A percentile compares a stretch with the other conserved stretches of the same genome.
phyloP scores from a whole-genome alignment of 352 stramenopile genomes.

The Aphanomyces euteiches region DNA sequence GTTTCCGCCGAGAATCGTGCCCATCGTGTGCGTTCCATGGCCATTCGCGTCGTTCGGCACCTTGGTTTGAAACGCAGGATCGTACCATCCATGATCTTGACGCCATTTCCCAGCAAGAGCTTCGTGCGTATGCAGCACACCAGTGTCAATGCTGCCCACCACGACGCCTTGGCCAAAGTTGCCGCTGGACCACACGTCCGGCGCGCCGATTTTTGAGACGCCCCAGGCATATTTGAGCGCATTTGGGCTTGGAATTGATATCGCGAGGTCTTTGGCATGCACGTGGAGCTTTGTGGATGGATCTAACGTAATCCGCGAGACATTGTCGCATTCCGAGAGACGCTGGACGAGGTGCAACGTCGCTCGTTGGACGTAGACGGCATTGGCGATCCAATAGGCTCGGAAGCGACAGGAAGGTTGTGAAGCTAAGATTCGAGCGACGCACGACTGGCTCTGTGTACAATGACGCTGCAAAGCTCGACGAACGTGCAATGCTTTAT shows the following conservation, averaged over 20 bases:
- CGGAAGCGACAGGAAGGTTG: background rate
- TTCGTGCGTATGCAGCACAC: conserved; percentile 39
- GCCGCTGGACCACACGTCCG: conserved; percentile 39
- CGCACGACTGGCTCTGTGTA: background rate
- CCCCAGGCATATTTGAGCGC: conserved; percentile 33
- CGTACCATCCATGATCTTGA: conserved; percentile 46
- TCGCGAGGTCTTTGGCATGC: too few relatives aligned
- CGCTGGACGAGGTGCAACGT: background rate
- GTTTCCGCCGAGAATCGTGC: conserved; percentile 38
- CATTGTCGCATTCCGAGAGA: background rate
- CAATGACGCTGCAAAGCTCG: background rate
- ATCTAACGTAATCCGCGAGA: background rate
- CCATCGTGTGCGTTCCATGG: conserved; percentile 49
- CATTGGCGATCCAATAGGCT: background rate
- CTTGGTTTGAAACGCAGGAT: conserved; percentile 34
- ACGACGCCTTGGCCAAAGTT: conserved; percentile 41
- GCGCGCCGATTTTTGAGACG: conserved; percentile 40
- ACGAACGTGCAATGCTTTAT: too few relatives aligned
- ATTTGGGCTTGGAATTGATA: background rate
- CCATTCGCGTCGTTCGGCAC: conserved; percentile 44
- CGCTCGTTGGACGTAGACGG: background rate
- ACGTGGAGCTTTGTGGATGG: background rate
- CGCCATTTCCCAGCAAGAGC: conserved; percentile 38
- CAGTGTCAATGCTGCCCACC: conserved; percentile 46
- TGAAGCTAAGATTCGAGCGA: background rate